These are phyloP conservation scores for Alnus rubra DNA, from an alignment of 306 rosid species.

Conservation along the genomic window DNA sequence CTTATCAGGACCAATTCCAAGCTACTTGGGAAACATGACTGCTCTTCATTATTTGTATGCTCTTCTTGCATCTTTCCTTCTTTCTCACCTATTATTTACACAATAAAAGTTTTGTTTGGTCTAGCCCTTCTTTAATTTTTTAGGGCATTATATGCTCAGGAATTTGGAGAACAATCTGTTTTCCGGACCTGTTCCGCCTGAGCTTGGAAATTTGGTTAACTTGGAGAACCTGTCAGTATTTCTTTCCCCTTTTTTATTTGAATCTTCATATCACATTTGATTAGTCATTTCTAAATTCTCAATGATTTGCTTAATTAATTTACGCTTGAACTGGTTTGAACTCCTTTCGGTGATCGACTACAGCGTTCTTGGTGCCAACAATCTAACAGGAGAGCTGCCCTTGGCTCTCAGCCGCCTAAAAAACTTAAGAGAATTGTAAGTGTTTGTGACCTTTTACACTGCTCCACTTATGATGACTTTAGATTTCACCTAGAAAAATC, in stretches of 20 bases:
- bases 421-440: conserved; percentile 27
- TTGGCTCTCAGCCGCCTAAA: conserved; percentile 7
- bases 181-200: background rate
- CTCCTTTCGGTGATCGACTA: background rate
- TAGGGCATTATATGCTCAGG: conserved; percentile 6
- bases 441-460: background rate
- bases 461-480: background rate
- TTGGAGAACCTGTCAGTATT: conserved; percentile 25
- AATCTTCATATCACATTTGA: too few species aligned
- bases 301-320: too few species aligned
- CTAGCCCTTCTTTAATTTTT: background rate
- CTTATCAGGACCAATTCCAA: conserved; percentile 31
- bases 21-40: conserved; percentile 28
- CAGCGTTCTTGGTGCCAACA: conserved; percentile 27
- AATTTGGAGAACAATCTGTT: conserved; percentile 21
- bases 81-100: too few species aligned
- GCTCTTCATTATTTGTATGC: conserved; percentile 14
- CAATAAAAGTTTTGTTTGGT: background rate
- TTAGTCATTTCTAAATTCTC: too few species aligned
- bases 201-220: conserved; percentile 20
- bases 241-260: background rate
- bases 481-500: background rate
- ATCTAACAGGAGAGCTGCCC: conserved; percentile 33
- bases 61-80: background rate
- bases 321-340: background rate